Evolutionary conservation across 352 stramenopile genomes (phyloP), one percentile per base, ranked within the genome.

Genomic region (Pythium folliculosum): DNA sequence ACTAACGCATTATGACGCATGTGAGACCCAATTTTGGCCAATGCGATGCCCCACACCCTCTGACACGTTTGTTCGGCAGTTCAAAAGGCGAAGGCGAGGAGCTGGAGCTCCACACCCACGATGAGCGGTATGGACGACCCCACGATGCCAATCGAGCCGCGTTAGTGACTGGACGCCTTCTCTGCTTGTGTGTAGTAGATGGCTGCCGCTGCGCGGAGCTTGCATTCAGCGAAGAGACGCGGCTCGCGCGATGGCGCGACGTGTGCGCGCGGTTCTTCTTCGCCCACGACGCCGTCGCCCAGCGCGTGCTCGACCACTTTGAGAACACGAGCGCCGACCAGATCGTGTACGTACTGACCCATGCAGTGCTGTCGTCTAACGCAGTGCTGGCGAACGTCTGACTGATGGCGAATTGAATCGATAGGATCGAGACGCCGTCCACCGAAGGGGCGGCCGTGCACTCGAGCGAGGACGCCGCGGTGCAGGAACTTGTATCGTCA

Each of bases 261-360:
- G 54, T 89, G 12, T 94, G 86, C 59, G 65, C 71, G 43, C 70
- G 74, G 32, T 92, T 89, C 59, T 94, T 88, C 63, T 91, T 86
- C 49, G 57, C 81, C 3, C 70, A 86, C 40, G 81, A 91, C 59
- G 63, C 69, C 7, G 35, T 65, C 40, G 82, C 86, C 40, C 86
- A 90, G 72, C 81, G 80, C 49, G 80, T 92, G 51, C 63, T 94
- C 51, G 79, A 89, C 55, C 77, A 77, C 65, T 92, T 92, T 58
- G 86, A 92, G 66, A 74, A 70, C 38, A 67, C 65, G 52, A 86
- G 80, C 73, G 73, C 85, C 56, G 84, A 92, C 49, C 77, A 89
- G 60, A 81, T 91, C 58, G 82, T 77, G 85, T 91, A 43, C 44
- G 57, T 53, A 53, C 10, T 51, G 17, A 3, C 3, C 14, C 16